Base-by-base conservation (phyloP, 2,329 filamentous ascomycete species). In the Penicillium vulpinum region DNA sequence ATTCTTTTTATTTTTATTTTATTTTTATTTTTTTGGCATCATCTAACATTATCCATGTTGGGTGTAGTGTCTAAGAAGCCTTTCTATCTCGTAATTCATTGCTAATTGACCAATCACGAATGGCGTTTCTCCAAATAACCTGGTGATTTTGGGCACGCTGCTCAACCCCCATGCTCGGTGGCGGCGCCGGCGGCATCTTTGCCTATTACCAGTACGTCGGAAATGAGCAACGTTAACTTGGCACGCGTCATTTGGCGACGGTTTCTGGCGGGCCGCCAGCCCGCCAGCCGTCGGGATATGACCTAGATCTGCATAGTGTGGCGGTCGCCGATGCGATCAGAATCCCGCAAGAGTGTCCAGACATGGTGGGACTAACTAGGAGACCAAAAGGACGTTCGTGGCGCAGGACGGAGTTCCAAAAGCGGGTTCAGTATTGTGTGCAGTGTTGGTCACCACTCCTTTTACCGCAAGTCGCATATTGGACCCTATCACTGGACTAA, bases 341-440 rank as follows among this genome's bases (percentile, higher is more conserved):
- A n/a, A n/a, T n/a, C n/a, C n/a, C n/a, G n/a, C n/a, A n/a, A n/a
- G n/a, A n/a, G n/a, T n/a, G n/a, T n/a, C n/a, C n/a, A n/a, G n/a
- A n/a, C n/a, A n/a, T 97, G 93, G 93, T 97, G 92, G 92, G 77
- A 85, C n/a, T 75, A 75, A 0, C 76, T 91, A 8, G 89, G 89
- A 1, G 88, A 92, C 69, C 79, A 80, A 46, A 83, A 83, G 60
- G 80, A 82, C 45, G 77, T 77, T 58, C 69, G 63, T 6, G 79
- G 80, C 45, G 66, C 72, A 62, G 70, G 74, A 57, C 67, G 76
- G 51, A 48, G 77, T 65, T 77, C 80, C 18, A 78, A 81, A 67
- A 78, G 78, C 5, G 81, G 85, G 0, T 92, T 89, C 66, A 85
- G 83, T 38, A 87, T 97, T 58, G 83, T 97, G 51, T 96, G 92